A percentile compares a stretch with the other conserved stretches of the same genome.
Conservation (phyloP, 2,329 filamentous ascomycete genomes). For the Fusarium sp. region DNA sequence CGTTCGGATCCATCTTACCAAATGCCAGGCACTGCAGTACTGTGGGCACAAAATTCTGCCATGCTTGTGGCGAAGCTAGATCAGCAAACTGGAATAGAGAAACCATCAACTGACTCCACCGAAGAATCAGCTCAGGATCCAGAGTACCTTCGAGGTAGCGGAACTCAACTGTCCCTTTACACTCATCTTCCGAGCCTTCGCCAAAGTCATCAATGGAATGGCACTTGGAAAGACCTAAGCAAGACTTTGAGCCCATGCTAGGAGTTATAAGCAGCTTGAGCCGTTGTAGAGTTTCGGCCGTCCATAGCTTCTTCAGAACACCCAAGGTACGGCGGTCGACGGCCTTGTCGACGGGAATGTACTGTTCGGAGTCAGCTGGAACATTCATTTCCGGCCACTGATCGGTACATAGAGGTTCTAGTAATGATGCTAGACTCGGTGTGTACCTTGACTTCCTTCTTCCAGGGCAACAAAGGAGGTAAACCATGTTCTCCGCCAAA, state of each 20-base stretch:
- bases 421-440: background rate
- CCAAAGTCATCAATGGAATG: background rate
- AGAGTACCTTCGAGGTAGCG: conserved; percentile 30
- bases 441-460: background rate
- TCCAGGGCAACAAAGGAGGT: conserved; percentile 12
- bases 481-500: conserved; percentile 27
- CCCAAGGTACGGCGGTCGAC: background rate
- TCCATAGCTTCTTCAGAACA: conserved; percentile 20
- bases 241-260: background rate
- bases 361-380: conserved; percentile 12
- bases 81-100: conserved; percentile 35
- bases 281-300: background rate
- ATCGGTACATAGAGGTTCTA: background rate
- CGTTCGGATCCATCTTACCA: background rate
- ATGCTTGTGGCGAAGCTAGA: conserved; percentile 14
- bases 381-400: background rate
- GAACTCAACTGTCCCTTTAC: conserved; percentile 29
- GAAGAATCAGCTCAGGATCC: conserved; percentile 27
- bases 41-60: background rate
- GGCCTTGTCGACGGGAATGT: background rate
- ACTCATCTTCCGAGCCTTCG: background rate
- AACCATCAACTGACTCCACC: conserved; percentile 27
- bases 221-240: background rate
- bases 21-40: background rate
- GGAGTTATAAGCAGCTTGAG: background rate